These are phyloP conservation scores for Puccinia triticina DNA, from an alignment of 1,284 basidiomycete species.

Conservation along the genomic window DNA sequence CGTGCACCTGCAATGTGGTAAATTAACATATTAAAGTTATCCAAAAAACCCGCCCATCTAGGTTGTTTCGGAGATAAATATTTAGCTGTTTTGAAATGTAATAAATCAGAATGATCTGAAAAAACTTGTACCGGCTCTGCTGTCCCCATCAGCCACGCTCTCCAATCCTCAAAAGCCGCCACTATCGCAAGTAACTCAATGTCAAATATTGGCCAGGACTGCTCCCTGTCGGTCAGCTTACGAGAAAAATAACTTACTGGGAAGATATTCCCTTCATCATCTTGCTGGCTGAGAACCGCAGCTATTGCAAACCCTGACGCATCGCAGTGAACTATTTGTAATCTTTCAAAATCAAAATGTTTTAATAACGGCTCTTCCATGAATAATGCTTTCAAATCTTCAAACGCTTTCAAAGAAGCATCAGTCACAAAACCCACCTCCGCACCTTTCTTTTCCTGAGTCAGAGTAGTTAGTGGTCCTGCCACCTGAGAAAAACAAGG, in stretches of 20 bases:
- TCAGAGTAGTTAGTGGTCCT: background rate
- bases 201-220: too few relatives aligned
- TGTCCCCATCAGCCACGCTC: too few relatives aligned
- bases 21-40: conserved; percentile 24
- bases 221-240: too few relatives aligned
- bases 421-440: too few relatives aligned
- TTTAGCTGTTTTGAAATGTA: too few relatives aligned
- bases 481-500: too few relatives aligned
- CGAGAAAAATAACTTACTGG: conserved; percentile 51
- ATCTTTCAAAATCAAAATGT: conserved; percentile 39
- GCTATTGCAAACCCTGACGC: conserved; percentile 52
- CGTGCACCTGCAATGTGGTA: background rate
- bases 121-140: too few relatives aligned
- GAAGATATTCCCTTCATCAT: conserved; percentile 29
- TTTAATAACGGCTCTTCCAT: too few relatives aligned
- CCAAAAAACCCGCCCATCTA: background rate
- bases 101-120: too few relatives aligned
- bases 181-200: too few relatives aligned
- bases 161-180: too few relatives aligned
- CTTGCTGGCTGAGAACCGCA: conserved; percentile 50
- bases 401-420: background rate
- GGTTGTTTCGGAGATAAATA: conserved; percentile 12
- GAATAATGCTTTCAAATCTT: background rate
- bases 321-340: conserved; percentile 55
- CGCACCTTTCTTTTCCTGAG: too few relatives aligned